phyloP scores from a whole-genome alignment of 1,284 basidiomycete species.

The Rhodofomes roseus region DNA sequence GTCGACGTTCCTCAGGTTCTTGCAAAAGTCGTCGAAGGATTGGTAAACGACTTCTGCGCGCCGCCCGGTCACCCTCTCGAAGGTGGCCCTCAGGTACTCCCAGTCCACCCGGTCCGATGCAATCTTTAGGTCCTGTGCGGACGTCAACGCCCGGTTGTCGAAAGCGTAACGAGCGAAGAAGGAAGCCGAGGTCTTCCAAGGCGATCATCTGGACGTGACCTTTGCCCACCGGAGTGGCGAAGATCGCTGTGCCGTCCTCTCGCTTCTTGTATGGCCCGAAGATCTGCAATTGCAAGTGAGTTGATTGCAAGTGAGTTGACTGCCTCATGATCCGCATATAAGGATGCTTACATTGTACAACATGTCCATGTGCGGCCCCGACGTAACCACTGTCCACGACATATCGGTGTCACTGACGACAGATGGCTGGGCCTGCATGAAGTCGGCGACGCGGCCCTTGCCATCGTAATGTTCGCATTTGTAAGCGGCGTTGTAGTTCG shows the following conservation, averaged over 20 bases:
- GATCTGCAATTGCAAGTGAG: constrained; percentile 23
- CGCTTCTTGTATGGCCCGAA: constrained; percentile 38
- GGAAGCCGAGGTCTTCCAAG: constrained; percentile 39
- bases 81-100: constrained; percentile 36
- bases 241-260: constrained; percentile 41
- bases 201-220: constrained; percentile 43
- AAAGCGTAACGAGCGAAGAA: constrained; percentile 43
- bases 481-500: constrained; percentile 4
- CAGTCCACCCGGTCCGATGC: constrained; percentile 39
- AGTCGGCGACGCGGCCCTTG: constrained; percentile 40
- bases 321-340: too few relatives aligned
- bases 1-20: constrained; percentile 27
- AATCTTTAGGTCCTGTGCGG: constrained; percentile 38
- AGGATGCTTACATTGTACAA: constrained; percentile 32
- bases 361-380: constrained; percentile 44
- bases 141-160: constrained; percentile 38
- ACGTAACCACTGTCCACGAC: constrained; percentile 37
- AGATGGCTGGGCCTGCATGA: constrained; percentile 34
- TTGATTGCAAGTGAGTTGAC: too few relatives aligned
- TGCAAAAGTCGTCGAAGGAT: constrained; percentile 36
- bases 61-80: constrained; percentile 34
- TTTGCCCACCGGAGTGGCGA: constrained; percentile 35
- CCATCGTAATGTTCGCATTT: constrained; percentile 25
- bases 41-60: constrained; percentile 30
- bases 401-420: constrained; percentile 29